These are phyloP conservation scores for Suillus americanus DNA, from an alignment of 768 basidiomycete genomes.

Conservation along the genomic window DNA sequence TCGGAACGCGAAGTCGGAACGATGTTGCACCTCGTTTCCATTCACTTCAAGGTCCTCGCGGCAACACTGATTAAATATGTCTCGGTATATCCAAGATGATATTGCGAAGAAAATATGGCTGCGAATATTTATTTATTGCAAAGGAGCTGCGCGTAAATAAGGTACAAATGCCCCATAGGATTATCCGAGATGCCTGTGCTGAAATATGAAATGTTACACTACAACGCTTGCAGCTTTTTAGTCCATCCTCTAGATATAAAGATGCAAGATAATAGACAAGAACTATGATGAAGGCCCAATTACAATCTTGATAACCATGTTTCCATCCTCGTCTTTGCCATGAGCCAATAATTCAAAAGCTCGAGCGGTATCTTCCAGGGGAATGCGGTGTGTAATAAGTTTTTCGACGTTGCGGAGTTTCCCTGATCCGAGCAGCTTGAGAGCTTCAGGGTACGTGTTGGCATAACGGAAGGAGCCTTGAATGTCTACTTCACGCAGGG, in stretches of 20 bases:
- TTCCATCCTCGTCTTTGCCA: conserved; percentile 77
- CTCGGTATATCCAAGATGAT: background rate
- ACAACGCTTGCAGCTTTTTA: conserved; percentile 2
- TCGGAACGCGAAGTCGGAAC: background rate
- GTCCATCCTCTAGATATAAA: conserved; percentile 11
- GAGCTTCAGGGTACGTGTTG: conserved; percentile 87
- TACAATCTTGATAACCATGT: conserved; percentile 89
- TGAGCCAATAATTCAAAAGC: conserved; percentile 82
- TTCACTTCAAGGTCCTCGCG: background rate
- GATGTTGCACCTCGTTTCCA: background rate
- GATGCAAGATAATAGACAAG: conserved; percentile 1
- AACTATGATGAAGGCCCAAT: conserved; percentile 44
- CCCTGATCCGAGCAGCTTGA: conserved; percentile 69
- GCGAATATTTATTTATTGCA: background rate
- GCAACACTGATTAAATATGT: background rate
- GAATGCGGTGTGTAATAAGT: conserved; percentile 78
- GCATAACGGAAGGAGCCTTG: conserved; percentile 90
- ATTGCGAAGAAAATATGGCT: background rate
- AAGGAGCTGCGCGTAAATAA: background rate
- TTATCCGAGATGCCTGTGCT: conserved; percentile 8
- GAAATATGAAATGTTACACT: conserved; percentile 12
- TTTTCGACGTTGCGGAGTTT: conserved; percentile 63
- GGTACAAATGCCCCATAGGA: conserved; percentile 21
- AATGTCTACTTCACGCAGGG: conserved; percentile 89
- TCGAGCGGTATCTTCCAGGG: conserved; percentile 58